These are phyloP conservation scores for Rutidosis leptorrhynchoides DNA, from an alignment of 129 eudicot species.

Conservation along the genomic window DNA sequence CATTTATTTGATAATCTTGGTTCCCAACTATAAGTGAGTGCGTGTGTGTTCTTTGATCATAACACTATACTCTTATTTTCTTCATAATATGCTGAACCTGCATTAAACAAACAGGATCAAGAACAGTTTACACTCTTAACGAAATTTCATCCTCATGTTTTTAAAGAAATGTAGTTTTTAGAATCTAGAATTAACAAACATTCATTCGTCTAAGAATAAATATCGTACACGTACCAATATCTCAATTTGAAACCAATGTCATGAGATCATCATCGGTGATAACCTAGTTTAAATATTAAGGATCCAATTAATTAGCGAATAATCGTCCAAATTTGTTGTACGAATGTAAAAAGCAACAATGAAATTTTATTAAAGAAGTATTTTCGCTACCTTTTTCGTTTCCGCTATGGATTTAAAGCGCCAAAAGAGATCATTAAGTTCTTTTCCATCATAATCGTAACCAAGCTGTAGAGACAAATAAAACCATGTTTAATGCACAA, in stretches of 20 bases:
- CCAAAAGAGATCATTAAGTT: constrained; percentile 76
- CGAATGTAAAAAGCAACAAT: neutral
- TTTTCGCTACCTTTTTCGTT: constrained; percentile 55
- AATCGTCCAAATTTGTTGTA: neutral
- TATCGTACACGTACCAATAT: neutral
- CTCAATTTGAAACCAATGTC: constrained; percentile 47
- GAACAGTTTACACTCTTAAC: too few species aligned
- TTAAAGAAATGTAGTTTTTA: too few species aligned
- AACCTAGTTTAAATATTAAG: neutral
- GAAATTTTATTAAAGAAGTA: neutral
- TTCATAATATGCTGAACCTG: too few species aligned
- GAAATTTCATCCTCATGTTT: too few species aligned
- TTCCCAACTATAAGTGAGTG: too few species aligned
- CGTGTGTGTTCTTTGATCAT: too few species aligned
- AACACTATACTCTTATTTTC: too few species aligned
- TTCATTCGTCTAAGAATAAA: too few species aligned
- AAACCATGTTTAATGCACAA: constrained; percentile 5
- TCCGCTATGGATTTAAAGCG: constrained; percentile 80
- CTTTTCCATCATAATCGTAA: constrained; percentile 64
- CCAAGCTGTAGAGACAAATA: constrained; percentile 54
- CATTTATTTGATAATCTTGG: too few species aligned
- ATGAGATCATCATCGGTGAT: constrained; percentile 75
- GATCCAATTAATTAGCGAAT: neutral
- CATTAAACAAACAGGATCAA: too few species aligned
- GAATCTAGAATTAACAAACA: too few species aligned